These are phyloP conservation scores for Glutinoglossum americanum DNA, from an alignment of 495 filamentous ascomycete species.

Conservation along the genomic window DNA sequence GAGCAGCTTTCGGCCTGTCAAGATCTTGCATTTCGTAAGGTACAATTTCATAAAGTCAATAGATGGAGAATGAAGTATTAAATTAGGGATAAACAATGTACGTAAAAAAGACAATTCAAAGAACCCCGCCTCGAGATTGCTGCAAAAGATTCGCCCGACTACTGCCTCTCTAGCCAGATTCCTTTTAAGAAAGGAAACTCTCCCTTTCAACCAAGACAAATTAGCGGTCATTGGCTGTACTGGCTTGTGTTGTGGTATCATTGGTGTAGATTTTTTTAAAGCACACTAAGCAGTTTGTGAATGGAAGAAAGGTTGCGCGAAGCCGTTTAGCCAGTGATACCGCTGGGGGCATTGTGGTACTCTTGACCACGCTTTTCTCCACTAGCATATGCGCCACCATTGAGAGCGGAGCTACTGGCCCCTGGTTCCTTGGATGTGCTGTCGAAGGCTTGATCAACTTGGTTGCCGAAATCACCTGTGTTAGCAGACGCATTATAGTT, in stretches of 20 bases:
- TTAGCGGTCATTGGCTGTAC: too few relatives aligned
- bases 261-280: neutral
- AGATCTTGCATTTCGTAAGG: too few relatives aligned
- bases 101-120: too few relatives aligned
- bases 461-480: constrained; percentile 23
- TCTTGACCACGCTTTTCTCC: neutral
- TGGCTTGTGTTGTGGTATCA: neutral
- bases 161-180: too few relatives aligned
- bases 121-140: too few relatives aligned
- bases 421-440: constrained; percentile 16
- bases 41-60: too few relatives aligned
- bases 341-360: neutral
- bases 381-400: constrained; percentile 16
- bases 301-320: neutral
- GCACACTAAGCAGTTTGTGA: neutral
- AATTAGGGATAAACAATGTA: too few relatives aligned
- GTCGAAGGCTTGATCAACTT: constrained; percentile 32
- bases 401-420: constrained; percentile 25
- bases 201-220: too few relatives aligned
- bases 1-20: too few relatives aligned
- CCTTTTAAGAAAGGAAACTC: too few relatives aligned
- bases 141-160: too few relatives aligned
- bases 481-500: constrained; percentile 13
- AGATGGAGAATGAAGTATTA: too few relatives aligned
- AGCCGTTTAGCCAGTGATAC: neutral